Base-by-base conservation (phyloP, 345 rosid species). In the Rubroshorea leprosula region DNA sequence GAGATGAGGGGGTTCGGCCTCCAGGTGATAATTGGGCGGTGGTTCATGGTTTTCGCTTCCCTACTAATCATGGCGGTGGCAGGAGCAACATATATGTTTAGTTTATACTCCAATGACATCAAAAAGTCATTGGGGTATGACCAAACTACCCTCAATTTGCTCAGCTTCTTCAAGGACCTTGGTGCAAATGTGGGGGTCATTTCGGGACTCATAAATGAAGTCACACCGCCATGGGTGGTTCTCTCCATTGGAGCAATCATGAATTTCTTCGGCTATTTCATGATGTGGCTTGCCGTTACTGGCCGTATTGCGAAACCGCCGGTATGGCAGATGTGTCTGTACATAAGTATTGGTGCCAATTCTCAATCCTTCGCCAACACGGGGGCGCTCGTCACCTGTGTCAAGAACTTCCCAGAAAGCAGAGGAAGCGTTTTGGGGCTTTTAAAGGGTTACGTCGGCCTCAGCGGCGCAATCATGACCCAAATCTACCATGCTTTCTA, bases 331-430 rank as follows among this genome's bases (percentile, higher is more conserved):
- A 81, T 81, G 86, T 81, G 83, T 49, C 43, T 76, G 0, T 81
- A 71, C 57, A 76, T 76, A 11, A 78, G 81, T 25, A 23, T 78
- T 3, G 86, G 83, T 8, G 77, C 86, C 2, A 81, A 81, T 66
- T 81, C 86, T 0, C 86, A 76, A 60, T 68, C 86, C 1, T 81
- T 78, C 19, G 76, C 83, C 55, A 78, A 78, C 15, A 81, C 83
- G 0, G 83, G 86, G 5, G 68, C 78, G 8, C 58, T 76, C 0
- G 83, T 78, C 58, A 78, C 86, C 47, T 76, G 72, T 57, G 86
- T 81, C 20, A 76, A 78, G 62, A 81, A 78, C 64, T 81, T 81
- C 78, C 86, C 86, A 9, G 81, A 78, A 43, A 73, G 76, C 55
- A 61, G 83, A 60, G 83, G 81, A 13, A 72, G 72, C 52, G 72